These are phyloP conservation scores for Botrytis aclada DNA, from an alignment of 2,329 filamentous ascomycete genomes.

Conservation along the genomic window DNA sequence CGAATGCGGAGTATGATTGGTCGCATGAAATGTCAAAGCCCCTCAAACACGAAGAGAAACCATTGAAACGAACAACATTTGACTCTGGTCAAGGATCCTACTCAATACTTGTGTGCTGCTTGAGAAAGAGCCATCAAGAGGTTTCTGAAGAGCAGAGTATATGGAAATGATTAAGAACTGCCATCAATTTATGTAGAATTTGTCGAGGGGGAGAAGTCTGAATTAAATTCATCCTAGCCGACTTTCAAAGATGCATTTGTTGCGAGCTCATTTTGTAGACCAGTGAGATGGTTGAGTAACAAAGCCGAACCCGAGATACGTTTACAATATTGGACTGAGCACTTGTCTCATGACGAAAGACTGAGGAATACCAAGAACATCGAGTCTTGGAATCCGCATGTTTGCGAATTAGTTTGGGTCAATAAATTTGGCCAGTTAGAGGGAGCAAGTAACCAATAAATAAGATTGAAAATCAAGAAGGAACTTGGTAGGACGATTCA, in stretches of 20 bases:
- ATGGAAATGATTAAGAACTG: not conserved
- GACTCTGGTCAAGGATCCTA: not conserved
- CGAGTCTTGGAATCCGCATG: not conserved
- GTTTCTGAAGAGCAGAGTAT: not conserved
- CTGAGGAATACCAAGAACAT: not conserved
- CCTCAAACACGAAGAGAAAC: constrained; percentile 5
- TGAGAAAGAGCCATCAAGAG: not conserved
- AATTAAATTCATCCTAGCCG: not conserved
- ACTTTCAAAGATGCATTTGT: not conserved
- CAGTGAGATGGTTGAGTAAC: not conserved
- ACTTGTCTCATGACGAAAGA: not conserved
- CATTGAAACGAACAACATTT: constrained; percentile 1
- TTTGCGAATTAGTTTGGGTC: not conserved
- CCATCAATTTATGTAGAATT: not conserved
- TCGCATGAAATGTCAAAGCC: constrained; percentile 9
- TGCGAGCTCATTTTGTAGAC: not conserved
- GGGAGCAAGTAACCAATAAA: not conserved
- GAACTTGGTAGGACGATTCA: not conserved
- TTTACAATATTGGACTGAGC: not conserved
- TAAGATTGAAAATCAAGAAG: not conserved
- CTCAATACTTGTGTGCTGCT: not conserved
- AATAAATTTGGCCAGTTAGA: not conserved
- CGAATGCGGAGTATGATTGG: not conserved
- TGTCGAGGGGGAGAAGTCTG: not conserved
- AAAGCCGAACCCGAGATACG: not conserved